phyloP scores from a whole-genome alignment of 768 basidiomycete species.

The Boletus rubropictus region DNA sequence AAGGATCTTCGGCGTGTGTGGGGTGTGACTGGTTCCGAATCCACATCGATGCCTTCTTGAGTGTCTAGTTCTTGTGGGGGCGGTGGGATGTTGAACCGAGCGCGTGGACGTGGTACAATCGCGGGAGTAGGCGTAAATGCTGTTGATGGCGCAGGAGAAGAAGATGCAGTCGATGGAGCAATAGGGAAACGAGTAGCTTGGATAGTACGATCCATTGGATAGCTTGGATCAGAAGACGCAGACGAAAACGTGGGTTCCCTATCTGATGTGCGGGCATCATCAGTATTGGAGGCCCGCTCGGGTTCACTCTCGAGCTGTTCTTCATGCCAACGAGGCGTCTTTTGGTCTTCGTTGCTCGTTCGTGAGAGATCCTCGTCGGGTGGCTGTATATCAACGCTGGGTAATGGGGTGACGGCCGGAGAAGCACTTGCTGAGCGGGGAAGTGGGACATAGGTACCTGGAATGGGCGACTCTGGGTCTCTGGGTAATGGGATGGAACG shows the following conservation, averaged over 20 bases:
- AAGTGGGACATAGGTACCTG: constrained; percentile 44
- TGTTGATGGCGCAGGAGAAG: constrained; percentile 52
- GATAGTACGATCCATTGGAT: constrained; percentile 28
- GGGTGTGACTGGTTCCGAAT: constrained; percentile 57
- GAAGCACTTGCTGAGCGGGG: constrained; percentile 49
- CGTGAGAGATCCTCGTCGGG: constrained; percentile 14
- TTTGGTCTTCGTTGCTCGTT: constrained; percentile 12
- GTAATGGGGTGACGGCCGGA: constrained; percentile 35
- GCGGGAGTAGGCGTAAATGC: constrained; percentile 68
- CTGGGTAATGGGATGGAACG: constrained; percentile 38
- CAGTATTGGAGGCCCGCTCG: constrained; percentile 19
- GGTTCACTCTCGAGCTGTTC: constrained; percentile 18
- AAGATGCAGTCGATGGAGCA: constrained; percentile 37
- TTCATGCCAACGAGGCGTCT: not conserved
- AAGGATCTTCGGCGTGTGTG: constrained; percentile 72
- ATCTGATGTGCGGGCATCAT: constrained; percentile 25
- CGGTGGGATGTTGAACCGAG: constrained; percentile 53
- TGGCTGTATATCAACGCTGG: constrained; percentile 21
- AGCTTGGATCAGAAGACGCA: constrained; percentile 41
- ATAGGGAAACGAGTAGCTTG: constrained; percentile 31
- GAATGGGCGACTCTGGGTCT: constrained; percentile 43
- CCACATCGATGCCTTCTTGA: constrained; percentile 28
- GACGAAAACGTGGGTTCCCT: constrained; percentile 71
- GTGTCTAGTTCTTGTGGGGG: constrained; percentile 37
- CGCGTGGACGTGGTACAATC: constrained; percentile 52